Evolutionary conservation across 2,329 filamentous ascomycete species (phyloP), one percentile per base, ranked within the genome.

Genomic region (Trichophyton rubrum): DNA sequence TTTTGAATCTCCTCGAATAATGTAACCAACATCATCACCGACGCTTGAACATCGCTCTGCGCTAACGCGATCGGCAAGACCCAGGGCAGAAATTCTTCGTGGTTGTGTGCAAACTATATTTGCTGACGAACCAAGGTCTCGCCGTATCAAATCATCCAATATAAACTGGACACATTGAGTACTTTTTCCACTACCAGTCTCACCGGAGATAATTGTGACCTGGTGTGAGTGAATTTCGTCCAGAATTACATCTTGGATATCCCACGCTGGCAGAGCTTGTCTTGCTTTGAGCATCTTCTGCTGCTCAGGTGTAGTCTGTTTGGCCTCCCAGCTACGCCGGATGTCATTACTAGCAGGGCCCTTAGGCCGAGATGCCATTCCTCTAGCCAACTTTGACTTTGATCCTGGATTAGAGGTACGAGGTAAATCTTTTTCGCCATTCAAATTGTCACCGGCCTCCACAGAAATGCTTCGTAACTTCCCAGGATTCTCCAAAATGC

Each of bases 21-120:
- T 83, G 70, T 95, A 97, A 4, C 92, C 92, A 40, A 97, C 85
- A 72, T 97, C 92, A 56, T 89, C 85, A 3, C 93, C 92, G 9
- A 96, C 86, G 38, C 76, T 78, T 7, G 82, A 84, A 71, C 90
- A 95, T 63, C 93, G 83, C 73, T 99, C 93, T 66, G 96, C 91
- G 53, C 90, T 90, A 1, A 99, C 93, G 67, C 93, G 86, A 72
- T 99, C 93, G 1, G 93, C 95, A 62, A 99, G 81, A 57, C 93
- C 91, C 8, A 99, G 81, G 1, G 93, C 93, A 30, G 92, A 96
- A 63, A 99, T 97, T 71, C 93, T 84, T 61, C 93, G 85, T 22
- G 93, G 93, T 68, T 99, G 93, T 0, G 93, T 99, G 68, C 95
- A 96, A 62, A 99, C 85, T 64, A 99, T 95, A 68, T 95, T 96